A percentile compares a stretch with the other conserved stretches of the same genome.
These are phyloP conservation scores for Cryptococcus amylolentus DNA, from an alignment of 1,284 basidiomycete genomes.

Conservation along the genomic window DNA sequence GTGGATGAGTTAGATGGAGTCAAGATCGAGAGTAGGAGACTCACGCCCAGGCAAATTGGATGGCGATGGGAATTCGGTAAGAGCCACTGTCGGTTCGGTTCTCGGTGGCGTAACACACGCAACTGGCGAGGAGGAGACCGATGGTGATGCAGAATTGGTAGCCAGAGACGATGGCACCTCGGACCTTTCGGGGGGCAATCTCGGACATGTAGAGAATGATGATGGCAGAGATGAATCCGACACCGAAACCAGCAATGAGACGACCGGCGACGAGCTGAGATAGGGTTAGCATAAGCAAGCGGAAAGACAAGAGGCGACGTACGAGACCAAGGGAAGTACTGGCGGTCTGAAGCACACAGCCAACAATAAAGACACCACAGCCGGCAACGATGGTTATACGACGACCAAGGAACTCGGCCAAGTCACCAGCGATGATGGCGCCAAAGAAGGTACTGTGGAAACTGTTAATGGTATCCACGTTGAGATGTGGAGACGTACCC, in stretches of 20 bases:
- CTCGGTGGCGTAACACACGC: slow-evolving; percentile 74
- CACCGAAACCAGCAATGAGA: slow-evolving; percentile 52
- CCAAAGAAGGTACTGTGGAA: slow-evolving; percentile 45
- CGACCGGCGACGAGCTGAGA: slow-evolving; percentile 47
- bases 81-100: slow-evolving; percentile 58
- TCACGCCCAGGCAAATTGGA: slow-evolving; percentile 60
- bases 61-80: slow-evolving; percentile 72
- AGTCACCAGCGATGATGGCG: slow-evolving; percentile 48
- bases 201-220: slow-evolving; percentile 66
- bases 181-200: slow-evolving; percentile 64
- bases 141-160: slow-evolving; percentile 83
- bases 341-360: slow-evolving; percentile 51
- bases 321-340: slow-evolving; percentile 43
- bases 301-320: background rate
- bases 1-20: background rate
- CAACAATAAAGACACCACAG: slow-evolving; percentile 48
- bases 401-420: slow-evolving; percentile 50
- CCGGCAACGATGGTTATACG: slow-evolving; percentile 47
- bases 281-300: background rate
- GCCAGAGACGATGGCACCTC: slow-evolving; percentile 74
- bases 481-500: slow-evolving; percentile 23
- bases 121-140: slow-evolving; percentile 69
- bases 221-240: slow-evolving; percentile 53
- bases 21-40: background rate
- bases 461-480: slow-evolving; percentile 22